Percentiles rank a stretch among this genome's conserved stretches.
Evolutionary conservation across 2,329 filamentous ascomycete species (phyloP).

Genomic region (Sclerotinia nivalis): DNA sequence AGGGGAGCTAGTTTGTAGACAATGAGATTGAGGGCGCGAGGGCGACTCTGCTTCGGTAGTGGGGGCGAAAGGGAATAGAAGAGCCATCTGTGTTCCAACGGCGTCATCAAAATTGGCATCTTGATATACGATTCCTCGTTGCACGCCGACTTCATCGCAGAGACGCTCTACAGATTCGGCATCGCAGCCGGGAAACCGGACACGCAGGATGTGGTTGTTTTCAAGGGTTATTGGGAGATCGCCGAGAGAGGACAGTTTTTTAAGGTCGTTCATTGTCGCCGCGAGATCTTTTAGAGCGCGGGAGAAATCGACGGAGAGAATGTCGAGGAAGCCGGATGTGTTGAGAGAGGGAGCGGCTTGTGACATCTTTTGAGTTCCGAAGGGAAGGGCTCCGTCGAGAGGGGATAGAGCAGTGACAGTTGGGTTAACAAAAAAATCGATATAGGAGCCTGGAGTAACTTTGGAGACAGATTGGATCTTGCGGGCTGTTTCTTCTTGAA

Average conservation of each 20-base stretch:
- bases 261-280: constrained; percentile 76
- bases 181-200: constrained; percentile 91
- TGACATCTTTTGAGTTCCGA: constrained; percentile 39
- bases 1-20: constrained; percentile 19
- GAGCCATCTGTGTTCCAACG: constrained; percentile 69
- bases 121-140: constrained; percentile 75
- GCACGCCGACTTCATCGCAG: constrained; percentile 84
- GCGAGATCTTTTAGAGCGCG: constrained; percentile 82
- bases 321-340: constrained; percentile 79
- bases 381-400: constrained; percentile 58
- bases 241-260: constrained; percentile 72
- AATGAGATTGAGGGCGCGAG: constrained; percentile 34
- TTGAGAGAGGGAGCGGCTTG: constrained; percentile 65
- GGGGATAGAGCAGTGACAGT: constrained; percentile 86
- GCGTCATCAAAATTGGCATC: constrained; percentile 71
- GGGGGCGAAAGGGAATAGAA: constrained; percentile 86
- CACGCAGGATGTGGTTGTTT: constrained; percentile 60
- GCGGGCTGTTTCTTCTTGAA: constrained; percentile 71
- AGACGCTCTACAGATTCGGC: constrained; percentile 76
- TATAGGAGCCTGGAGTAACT: constrained; percentile 69
- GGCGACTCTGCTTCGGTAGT: constrained; percentile 45
- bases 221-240: constrained; percentile 80
- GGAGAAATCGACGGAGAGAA: constrained; percentile 84
- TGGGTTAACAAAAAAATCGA: constrained; percentile 87
- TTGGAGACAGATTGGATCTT: constrained; percentile 63